Evolutionary conservation across 305 asterid genomes (phyloP).

Genomic region (Rubia balearica): DNA sequence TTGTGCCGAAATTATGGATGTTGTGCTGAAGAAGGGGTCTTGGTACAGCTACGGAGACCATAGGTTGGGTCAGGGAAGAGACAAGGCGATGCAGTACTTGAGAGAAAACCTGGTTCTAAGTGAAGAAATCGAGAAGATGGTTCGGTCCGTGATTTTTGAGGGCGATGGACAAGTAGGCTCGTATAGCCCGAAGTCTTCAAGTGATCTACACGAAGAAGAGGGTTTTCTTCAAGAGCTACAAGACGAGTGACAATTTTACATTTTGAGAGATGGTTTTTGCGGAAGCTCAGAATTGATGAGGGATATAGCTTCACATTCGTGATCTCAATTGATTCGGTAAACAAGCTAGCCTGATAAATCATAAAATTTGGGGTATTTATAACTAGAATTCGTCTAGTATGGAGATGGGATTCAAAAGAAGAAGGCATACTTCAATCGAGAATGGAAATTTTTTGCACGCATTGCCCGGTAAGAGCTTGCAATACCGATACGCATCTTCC

Average conservation of each 20-base stretch:
- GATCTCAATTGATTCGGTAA: constrained; percentile 4
- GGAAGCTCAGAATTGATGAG: not conserved
- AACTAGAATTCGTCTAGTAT: not conserved
- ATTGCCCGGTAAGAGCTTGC: not conserved
- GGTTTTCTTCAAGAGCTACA: constrained; percentile 42
- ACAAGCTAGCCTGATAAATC: not conserved
- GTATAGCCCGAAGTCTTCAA: constrained; percentile 31
- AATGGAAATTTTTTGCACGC: not conserved
- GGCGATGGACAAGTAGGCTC: constrained; percentile 44
- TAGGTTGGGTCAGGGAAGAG: constrained; percentile 98
- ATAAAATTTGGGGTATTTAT: not conserved
- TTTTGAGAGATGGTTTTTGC: not conserved
- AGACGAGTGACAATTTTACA: constrained; percentile 22
- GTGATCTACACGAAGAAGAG: constrained; percentile 43
- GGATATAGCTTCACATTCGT: not conserved
- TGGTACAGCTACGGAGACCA: constrained; percentile 98
- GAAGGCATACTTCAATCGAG: not conserved
- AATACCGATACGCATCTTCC: not conserved
- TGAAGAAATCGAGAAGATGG: constrained; percentile 92
- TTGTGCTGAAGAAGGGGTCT: constrained; percentile 71
- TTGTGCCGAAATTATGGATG: constrained; percentile 77
- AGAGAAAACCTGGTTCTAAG: constrained; percentile 65
- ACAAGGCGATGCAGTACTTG: constrained; percentile 73
- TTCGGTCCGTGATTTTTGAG: constrained; percentile 54
- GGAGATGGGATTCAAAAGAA: not conserved